These are phyloP conservation scores for Aspergillus mulundensis DNA, from an alignment of 495 filamentous ascomycete genomes.

Conservation along the genomic window DNA sequence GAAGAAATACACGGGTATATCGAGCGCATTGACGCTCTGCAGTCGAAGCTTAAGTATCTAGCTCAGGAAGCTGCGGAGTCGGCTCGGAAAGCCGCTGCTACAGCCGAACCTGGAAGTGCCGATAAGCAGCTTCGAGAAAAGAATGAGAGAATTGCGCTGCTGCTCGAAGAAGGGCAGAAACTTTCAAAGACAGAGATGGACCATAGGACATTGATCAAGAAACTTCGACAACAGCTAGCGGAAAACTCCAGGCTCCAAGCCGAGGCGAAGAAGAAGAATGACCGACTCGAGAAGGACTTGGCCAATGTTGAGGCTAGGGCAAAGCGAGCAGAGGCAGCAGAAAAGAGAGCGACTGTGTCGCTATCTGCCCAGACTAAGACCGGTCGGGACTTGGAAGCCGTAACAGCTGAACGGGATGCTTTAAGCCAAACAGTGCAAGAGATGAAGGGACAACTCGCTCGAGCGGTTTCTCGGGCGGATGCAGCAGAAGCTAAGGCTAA, in stretches of 20 bases:
- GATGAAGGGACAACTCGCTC: constrained; percentile 65
- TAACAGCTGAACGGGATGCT: constrained; percentile 61
- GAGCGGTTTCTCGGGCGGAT: constrained; percentile 62
- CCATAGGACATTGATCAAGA: constrained; percentile 78
- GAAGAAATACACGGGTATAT: constrained; percentile 78
- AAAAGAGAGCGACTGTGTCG: constrained; percentile 61
- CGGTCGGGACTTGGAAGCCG: constrained; percentile 65
- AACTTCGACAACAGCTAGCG: constrained; percentile 64
- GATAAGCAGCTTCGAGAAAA: constrained; percentile 83
- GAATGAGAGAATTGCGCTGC: constrained; percentile 80
- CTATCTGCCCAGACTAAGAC: constrained; percentile 61
- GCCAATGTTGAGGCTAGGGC: constrained; percentile 53
- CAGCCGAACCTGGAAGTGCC: constrained; percentile 56
- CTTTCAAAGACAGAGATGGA: constrained; percentile 81
- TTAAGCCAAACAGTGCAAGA: constrained; percentile 63
- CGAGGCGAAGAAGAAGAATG: constrained; percentile 50
- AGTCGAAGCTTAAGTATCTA: constrained; percentile 84
- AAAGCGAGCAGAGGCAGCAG: constrained; percentile 61
- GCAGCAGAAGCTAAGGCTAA: constrained; percentile 63
- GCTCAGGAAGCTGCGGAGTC: constrained; percentile 72
- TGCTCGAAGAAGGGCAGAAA: constrained; percentile 91
- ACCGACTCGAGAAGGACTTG: constrained; percentile 64
- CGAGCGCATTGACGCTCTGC: constrained; percentile 88
- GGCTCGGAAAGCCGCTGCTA: constrained; percentile 58
- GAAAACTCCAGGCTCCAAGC: constrained; percentile 49